These are phyloP conservation scores for Mimosa pudica DNA, from an alignment of 306 rosid genomes.

Conservation along the genomic window DNA sequence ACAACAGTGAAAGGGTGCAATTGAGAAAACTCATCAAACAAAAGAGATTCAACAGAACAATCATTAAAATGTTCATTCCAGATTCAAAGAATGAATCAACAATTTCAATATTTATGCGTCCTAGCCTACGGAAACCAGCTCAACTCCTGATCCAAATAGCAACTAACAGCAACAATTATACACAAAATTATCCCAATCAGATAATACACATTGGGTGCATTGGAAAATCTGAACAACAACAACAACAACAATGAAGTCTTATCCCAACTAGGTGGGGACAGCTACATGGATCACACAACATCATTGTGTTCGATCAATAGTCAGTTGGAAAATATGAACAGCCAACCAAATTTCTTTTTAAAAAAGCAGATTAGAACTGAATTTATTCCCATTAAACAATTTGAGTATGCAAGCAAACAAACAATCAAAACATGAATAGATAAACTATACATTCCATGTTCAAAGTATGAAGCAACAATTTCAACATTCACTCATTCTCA, in stretches of 20 bases:
- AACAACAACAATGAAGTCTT: no score
- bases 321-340: neutral
- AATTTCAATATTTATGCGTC: conserved; percentile 20
- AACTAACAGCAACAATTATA: conserved; percentile 3
- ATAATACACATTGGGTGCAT: neutral
- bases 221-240: neutral
- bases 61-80: conserved; percentile 17
- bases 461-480: no score
- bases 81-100: conserved; percentile 11
- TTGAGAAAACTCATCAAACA: conserved; percentile 8
- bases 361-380: neutral
- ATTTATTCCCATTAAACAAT: neutral
- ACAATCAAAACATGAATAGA: neutral
- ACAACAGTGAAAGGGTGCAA: neutral
- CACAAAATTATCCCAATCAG: neutral
- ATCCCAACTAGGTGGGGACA: no score
- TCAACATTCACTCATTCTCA: no score
- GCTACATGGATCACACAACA: no score
- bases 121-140: neutral
- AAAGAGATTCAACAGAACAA: conserved; percentile 12
- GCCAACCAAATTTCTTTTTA: neutral
- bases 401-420: conserved; percentile 7
- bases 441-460: no score
- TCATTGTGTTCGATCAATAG: no score
- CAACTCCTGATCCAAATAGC: conserved; percentile 15